These are phyloP conservation scores for Antrodiella citrinella DNA, from an alignment of 768 basidiomycete genomes.

Conservation along the genomic window DNA sequence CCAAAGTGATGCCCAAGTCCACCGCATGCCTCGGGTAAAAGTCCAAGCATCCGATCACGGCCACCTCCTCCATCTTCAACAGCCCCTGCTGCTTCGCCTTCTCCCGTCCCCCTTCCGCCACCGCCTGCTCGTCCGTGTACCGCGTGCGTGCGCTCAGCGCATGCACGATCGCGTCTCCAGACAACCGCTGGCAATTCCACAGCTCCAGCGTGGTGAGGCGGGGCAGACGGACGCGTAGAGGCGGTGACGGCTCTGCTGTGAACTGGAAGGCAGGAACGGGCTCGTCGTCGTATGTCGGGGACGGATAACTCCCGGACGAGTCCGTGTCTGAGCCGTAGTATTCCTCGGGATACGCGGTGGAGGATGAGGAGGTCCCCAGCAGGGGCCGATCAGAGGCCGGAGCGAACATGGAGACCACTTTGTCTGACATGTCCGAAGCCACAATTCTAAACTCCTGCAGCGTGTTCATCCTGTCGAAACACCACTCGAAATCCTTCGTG, in stretches of 20 bases:
- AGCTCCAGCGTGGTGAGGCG: constrained; percentile 43
- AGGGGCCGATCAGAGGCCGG: constrained; percentile 22
- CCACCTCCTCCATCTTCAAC: constrained; percentile 21
- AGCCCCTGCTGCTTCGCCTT: too few relatives aligned
- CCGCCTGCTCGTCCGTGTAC: constrained; percentile 25
- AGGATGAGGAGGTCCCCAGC: too few relatives aligned
- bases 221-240: constrained; percentile 42
- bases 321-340: constrained; percentile 3
- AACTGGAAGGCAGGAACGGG: not conserved
- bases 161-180: constrained; percentile 49
- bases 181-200: constrained; percentile 55
- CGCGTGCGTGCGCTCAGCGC: constrained; percentile 40
- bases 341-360: constrained; percentile 7
- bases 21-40: constrained; percentile 18
- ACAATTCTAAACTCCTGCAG: constrained; percentile 66
- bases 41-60: constrained; percentile 22
- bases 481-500: constrained; percentile 69
- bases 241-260: not conserved
- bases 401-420: constrained; percentile 51
- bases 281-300: not conserved
- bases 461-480: constrained; percentile 46
- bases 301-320: constrained; percentile 4
- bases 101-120: constrained; percentile 6
- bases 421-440: constrained; percentile 77
- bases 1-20: constrained; percentile 18